Conservation (phyloP, 768 basidiomycete genomes). For the Pulveroboletus sp. region DNA sequence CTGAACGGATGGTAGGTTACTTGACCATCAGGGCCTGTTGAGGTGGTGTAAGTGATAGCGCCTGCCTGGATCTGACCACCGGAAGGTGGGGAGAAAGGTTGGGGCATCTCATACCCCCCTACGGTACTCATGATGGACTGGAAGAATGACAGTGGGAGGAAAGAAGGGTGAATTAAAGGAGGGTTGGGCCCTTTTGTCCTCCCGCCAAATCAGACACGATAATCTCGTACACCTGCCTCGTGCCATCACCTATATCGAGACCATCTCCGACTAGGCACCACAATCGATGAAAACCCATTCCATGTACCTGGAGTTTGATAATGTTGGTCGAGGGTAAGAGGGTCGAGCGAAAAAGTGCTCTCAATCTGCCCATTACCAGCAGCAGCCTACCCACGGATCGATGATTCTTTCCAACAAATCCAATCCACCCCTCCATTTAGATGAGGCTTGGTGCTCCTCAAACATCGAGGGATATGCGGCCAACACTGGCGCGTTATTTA, state of each 20-base stretch:
- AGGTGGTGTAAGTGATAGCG: conserved; percentile 72
- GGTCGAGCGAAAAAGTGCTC: too few species aligned
- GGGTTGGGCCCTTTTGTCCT: conserved; percentile 21
- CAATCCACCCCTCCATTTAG: too few species aligned
- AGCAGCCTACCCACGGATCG: too few species aligned
- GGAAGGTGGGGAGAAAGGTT: conserved; percentile 28
- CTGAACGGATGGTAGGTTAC: conserved; percentile 71
- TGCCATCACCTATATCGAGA: conserved; percentile 31
- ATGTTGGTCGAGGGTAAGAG: neutral
- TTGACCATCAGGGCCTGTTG: conserved; percentile 58
- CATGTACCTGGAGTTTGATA: neutral
- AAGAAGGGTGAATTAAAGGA: conserved; percentile 5
- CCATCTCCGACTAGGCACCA: conserved; percentile 27
- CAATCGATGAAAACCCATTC: neutral
- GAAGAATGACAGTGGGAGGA: conserved; percentile 13
- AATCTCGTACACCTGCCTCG: conserved; percentile 27
- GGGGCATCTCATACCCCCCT: conserved; percentile 25
- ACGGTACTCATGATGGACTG: conserved; percentile 17
- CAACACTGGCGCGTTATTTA: too few species aligned
- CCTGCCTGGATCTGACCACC: conserved; percentile 57
- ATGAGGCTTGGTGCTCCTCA: too few species aligned
- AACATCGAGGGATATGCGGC: too few species aligned
- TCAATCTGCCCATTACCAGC: too few species aligned
- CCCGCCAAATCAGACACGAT: conserved; percentile 4
- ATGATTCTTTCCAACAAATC: too few species aligned